Evolutionary conservation across 495 filamentous ascomycete genomes (phyloP).

Genomic region (Penicillium lagena): DNA sequence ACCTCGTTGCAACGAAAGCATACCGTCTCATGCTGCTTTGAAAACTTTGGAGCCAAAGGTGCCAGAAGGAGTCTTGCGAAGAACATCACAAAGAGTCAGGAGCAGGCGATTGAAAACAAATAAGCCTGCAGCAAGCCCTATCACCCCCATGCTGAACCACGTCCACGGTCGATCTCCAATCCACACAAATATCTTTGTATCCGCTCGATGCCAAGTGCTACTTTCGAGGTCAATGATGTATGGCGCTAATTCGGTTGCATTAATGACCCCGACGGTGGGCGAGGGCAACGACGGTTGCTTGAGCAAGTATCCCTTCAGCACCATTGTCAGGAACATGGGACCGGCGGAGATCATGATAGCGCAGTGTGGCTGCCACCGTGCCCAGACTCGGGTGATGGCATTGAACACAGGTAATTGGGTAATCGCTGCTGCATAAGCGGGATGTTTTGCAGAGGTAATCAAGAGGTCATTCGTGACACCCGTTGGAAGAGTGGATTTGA

Average conservation of each 20-base stretch:
- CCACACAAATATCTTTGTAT: slow-evolving; percentile 3
- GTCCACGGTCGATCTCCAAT: slow-evolving; percentile 2
- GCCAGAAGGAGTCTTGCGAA: no score
- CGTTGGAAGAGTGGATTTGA: slow-evolving; percentile 4
- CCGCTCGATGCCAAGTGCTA: slow-evolving; percentile 2
- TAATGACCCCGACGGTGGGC: background rate
- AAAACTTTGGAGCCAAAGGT: no score
- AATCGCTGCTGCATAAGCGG: slow-evolving; percentile 1
- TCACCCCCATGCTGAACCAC: slow-evolving; percentile 2
- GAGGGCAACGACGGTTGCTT: background rate
- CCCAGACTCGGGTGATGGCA: slow-evolving; percentile 1
- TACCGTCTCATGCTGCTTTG: no score
- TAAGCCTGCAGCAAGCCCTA: background rate
- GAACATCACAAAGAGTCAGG: background rate
- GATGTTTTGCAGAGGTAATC: slow-evolving; percentile 1
- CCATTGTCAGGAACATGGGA: slow-evolving; percentile 6
- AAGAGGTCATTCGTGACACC: slow-evolving; percentile 5
- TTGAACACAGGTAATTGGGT: background rate
- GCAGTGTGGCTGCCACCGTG: slow-evolving; percentile 5
- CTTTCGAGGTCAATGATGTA: slow-evolving; percentile 2
- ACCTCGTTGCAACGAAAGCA: no score
- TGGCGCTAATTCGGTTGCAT: background rate
- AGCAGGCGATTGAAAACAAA: slow-evolving; percentile 1
- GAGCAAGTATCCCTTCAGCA: slow-evolving; percentile 2
- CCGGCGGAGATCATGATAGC: slow-evolving; percentile 6